Base-by-base conservation (phyloP, 164 flowering plant species). In the Sextonia rubra region DNA sequence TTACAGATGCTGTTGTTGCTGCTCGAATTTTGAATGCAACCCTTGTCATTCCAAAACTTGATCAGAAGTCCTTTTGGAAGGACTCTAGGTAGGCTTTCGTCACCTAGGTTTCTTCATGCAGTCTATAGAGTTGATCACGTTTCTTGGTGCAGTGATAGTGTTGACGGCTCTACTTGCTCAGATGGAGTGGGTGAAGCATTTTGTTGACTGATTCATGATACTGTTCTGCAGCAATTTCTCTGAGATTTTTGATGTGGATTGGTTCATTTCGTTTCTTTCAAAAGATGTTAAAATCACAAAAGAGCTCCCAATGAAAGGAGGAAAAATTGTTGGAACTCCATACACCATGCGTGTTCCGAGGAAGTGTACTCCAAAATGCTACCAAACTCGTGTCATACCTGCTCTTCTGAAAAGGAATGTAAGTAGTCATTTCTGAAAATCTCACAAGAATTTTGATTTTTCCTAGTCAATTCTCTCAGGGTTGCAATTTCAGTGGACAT, bases 1-100 rank as follows among this genome's bases (percentile, higher is more conserved):
- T 95, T 47, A 88, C 90, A 47, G 99, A 95, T 93, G 97, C 99
- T 79, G 98, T 95, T 78, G 97, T 89, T 86, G 99, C 94, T 72
- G 97, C 99, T 64, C 97, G 95, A 22, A 95, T 95, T 62, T 78
- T 95, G 78, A 95, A 95, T 90, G 98, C 98, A 64, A 95, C 98
- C 60, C 97, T 95, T 72, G 95, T 95, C 76, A 89, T 93, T 71
- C 99, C 99, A 52, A 93, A 88, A 82, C 82, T 95, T 73, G 99
- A 95, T 75, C 87, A 83, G 70, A 89, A 88, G 75, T 95, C 99
- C n/a, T 95, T 86, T 70, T 95, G 99, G 99, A 95, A 88, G 77
- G 98, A 95, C 85, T 69, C 92, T 27, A 95, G 99, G 99, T 95
- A 73, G 64, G 83, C n/a, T 48, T 68, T 12, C 27, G 30, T 52